Evolutionary conservation across 2,329 filamentous ascomycete species (phyloP), one percentile per base, ranked within the genome.

Genomic region (Raffaelea deltoideospora): DNA sequence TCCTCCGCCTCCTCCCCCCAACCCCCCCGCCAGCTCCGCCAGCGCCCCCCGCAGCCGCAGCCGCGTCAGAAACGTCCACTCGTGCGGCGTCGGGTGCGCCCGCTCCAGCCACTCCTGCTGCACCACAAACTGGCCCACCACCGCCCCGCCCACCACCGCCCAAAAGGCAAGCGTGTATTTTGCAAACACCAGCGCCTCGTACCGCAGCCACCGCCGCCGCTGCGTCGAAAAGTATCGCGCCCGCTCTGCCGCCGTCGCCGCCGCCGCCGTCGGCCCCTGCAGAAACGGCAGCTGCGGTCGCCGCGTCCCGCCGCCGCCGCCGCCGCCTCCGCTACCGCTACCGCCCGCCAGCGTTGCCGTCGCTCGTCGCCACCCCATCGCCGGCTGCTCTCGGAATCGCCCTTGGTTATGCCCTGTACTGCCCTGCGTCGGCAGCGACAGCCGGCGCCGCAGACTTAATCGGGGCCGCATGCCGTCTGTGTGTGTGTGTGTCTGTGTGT

Each of bases 161-260:
- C 76, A 87, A 29, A 82, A 55, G 21, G 72, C 65, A n/a, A 67
- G 48, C 0, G 69, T 76, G 53, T 74, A 84, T 45, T 81, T 82
- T 23, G 76, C 60, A 29, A 76, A 78, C 22, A 80, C 65, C 48
- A 72, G 73, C 33, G 83, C 63, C 48, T 88, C 80, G 44, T 79
- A 67, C 43, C 72, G 77, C 40, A 87, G 61, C 63, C 76, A 84
- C 43, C 64, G 61, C 45, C 74, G 79, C 43, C 75, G 74, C 52
- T 86, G 79, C 0, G 83, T 92, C n/a, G 81, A 85, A 41, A 92
- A 70, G 42, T 82, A 72, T 36, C 87, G 78, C 4, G 72, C 70
- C 27, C 78, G 13, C 4, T 26, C 28, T 7, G 35, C 10, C 11
- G 29, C 5, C 3, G 23, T 8, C 4, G 33, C 6, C 6, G 34